Conservation (phyloP, 2,329 filamentous ascomycete genomes). For the Ascochyta fabae region DNA sequence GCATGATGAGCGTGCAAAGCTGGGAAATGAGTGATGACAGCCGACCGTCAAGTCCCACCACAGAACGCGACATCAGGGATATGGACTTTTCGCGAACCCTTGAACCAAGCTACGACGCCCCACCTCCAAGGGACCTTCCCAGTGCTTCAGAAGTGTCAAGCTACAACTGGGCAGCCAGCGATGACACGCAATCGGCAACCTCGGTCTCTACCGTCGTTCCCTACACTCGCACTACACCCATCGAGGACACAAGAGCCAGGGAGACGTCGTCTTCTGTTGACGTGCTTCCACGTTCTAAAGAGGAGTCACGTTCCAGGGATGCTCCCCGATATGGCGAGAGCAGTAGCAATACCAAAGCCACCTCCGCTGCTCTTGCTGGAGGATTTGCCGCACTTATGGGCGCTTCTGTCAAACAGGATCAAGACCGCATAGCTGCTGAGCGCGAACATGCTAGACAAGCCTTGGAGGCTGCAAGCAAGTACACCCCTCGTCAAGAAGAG, state of each 20-base stretch:
- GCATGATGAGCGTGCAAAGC: conserved; percentile 33
- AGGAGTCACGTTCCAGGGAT: conserved; percentile 13
- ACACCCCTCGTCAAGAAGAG: conserved; percentile 14
- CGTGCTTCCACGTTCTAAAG: not conserved
- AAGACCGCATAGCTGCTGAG: conserved; percentile 41
- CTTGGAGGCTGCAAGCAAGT: conserved; percentile 32
- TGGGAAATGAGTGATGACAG: conserved; percentile 41
- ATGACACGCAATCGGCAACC: conserved; percentile 10
- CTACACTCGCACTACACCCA: conserved; percentile 1
- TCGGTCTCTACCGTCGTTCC: conserved; percentile 15
- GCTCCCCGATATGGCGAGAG: conserved; percentile 17
- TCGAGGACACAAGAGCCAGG: not conserved
- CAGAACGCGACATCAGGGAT: conserved; percentile 42
- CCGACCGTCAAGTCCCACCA: conserved; percentile 28
- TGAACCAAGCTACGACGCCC: not conserved
- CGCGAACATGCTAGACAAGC: conserved; percentile 35
- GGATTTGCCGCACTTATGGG: conserved; percentile 45
- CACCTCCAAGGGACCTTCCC: conserved; percentile 3
- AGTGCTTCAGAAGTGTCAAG: conserved; percentile 16
- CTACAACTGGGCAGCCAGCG: conserved; percentile 11
- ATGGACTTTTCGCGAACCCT: conserved; percentile 1
- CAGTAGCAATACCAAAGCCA: conserved; percentile 14
- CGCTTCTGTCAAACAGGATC: conserved; percentile 41
- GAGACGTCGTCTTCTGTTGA: not conserved
- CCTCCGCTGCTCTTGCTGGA: conserved; percentile 36